Evolutionary conservation across 306 rosid genomes (phyloP).

Genomic region (Cucurbita argyrosperma): DNA sequence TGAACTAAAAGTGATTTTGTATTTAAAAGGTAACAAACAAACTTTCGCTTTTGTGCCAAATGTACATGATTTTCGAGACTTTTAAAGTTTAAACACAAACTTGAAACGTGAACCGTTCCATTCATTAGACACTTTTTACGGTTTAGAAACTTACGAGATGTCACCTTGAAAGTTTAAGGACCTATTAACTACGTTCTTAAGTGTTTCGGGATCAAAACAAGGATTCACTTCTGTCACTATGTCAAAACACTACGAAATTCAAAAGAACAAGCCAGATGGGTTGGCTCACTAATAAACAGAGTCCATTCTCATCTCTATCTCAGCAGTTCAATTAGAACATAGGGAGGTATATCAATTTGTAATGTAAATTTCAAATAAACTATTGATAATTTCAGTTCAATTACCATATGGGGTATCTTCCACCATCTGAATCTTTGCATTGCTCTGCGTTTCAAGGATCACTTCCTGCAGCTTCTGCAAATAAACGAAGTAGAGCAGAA

Average conservation of each 20-base stretch:
- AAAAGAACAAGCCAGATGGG: background rate
- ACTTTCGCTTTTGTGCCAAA: too few relatives aligned
- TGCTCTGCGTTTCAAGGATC: conserved; percentile 71
- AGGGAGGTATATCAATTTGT: background rate
- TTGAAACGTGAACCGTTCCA: too few relatives aligned
- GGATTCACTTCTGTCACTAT: background rate
- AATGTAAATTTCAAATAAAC: background rate
- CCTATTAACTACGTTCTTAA: background rate
- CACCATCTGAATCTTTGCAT: conserved; percentile 44
- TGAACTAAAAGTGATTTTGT: too few relatives aligned
- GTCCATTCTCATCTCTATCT: background rate
- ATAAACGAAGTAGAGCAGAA: background rate
- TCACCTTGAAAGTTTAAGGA: background rate
- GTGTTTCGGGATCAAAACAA: background rate
- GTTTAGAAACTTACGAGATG: background rate
- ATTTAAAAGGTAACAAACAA: too few relatives aligned
- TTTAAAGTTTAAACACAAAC: too few relatives aligned
- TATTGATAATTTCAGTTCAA: background rate
- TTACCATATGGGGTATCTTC: conserved; percentile 65
- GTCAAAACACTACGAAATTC: background rate
- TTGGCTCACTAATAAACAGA: background rate
- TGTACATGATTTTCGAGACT: too few relatives aligned
- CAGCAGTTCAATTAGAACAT: background rate
- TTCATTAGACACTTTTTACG: background rate
- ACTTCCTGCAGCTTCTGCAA: conserved; percentile 62